Percentiles rank a stretch among this genome's conserved stretches.
Conservation (phyloP, 306 rosid genomes). For the Pueraria montana region DNA sequence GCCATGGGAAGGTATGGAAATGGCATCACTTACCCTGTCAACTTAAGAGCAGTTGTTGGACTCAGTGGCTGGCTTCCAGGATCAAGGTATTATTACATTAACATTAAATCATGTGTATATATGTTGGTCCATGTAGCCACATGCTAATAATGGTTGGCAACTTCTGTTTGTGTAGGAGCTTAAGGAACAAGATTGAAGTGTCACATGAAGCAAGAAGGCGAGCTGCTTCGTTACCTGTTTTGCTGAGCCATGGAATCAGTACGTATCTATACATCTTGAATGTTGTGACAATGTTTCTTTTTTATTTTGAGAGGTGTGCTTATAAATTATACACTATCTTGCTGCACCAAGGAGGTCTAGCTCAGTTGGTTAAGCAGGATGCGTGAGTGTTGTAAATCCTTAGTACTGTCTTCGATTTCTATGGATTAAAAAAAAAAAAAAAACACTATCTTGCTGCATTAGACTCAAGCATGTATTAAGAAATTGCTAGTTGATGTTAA, state of each 20-base stretch:
- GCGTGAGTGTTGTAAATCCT: too few relatives aligned
- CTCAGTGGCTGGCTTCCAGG: conserved; percentile 99
- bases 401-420: too few relatives aligned
- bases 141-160: conserved; percentile 10
- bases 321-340: not conserved
- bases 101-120: not conserved
- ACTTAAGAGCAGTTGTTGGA: conserved; percentile 88
- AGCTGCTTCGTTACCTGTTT: conserved; percentile 84
- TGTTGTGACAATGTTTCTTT: not conserved
- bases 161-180: conserved; percentile 64
- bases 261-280: conserved; percentile 47
- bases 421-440: too few relatives aligned
- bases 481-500: not conserved
- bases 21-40: conserved; percentile 81
- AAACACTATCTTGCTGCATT: too few relatives aligned
- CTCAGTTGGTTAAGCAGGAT: too few relatives aligned
- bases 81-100: conserved; percentile 71
- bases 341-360: too few relatives aligned
- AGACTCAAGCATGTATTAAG: not conserved
- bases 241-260: conserved; percentile 87
- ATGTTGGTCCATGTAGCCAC: conserved; percentile 12
- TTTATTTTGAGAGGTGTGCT: not conserved
- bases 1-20: conserved; percentile 90
- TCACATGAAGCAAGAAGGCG: conserved; percentile 90
- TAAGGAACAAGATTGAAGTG: conserved; percentile 86